These are phyloP conservation scores for Mortierella alpina DNA, from an alignment of 192 early-diverging fungal species.

Conservation along the genomic window DNA sequence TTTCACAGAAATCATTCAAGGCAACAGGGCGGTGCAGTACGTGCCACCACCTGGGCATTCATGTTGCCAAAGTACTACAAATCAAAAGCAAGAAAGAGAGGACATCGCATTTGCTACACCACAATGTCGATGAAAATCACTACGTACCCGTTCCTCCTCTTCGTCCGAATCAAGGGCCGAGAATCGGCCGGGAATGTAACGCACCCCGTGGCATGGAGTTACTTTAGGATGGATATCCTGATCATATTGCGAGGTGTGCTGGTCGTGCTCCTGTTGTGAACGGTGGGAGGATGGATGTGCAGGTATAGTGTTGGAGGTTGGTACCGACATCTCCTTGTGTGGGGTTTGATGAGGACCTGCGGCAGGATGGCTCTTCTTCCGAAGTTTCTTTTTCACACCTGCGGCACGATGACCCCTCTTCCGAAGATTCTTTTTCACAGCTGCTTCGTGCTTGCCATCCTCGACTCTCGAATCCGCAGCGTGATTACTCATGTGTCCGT, in stretches of 20 bases:
- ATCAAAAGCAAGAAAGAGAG: no score
- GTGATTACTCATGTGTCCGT: neutral
- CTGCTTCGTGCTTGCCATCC: conserved; percentile 15
- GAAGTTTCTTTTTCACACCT: no score
- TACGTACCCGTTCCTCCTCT: conserved; percentile 24
- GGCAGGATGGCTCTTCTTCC: no score
- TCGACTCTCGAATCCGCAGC: conserved; percentile 18
- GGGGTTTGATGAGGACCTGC: neutral
- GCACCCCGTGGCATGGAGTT: conserved; percentile 5
- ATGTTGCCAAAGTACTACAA: no score
- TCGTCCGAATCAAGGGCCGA: conserved; percentile 42
- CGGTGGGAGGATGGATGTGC: conserved; percentile 5
- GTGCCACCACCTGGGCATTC: no score
- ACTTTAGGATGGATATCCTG: conserved; percentile 14
- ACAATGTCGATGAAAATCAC: conserved; percentile 1
- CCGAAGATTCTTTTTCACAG: conserved; percentile 7
- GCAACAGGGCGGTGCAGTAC: no score
- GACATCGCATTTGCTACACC: no score
- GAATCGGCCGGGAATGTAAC: conserved; percentile 37
- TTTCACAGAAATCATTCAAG: no score
- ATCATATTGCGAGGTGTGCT: conserved; percentile 13
- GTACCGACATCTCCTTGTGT: neutral
- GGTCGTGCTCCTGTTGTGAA: conserved; percentile 5
- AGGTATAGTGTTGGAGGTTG: neutral
- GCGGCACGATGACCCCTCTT: neutral